Evolutionary conservation across 2,329 filamentous ascomycete genomes (phyloP), one percentile per base, ranked within the genome.

Genomic region (Graphiopsis chlorocephala): DNA sequence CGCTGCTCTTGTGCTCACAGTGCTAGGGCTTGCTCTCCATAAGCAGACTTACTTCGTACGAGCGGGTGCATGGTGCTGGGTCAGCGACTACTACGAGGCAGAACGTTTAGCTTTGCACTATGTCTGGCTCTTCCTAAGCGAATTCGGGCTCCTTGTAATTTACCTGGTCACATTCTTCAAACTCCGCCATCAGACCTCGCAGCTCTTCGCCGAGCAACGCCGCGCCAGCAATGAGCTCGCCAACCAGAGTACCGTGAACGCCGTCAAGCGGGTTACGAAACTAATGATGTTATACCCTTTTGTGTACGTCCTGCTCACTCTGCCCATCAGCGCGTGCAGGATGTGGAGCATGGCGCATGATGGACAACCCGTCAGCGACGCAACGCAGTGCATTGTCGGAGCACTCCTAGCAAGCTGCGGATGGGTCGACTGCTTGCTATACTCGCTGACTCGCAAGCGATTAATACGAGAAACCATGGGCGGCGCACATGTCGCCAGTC

Each of bases 1-100:
- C 2, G 87, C 90, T 66, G 80, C 86, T 2, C 85, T 88, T 66
- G 75, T 82, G 3, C 80, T 89, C 31, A 85, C 84, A 0, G 75
- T 85, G 2, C 76, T 88, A 23, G 86, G 80, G 0, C 76, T 83
- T 0, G 78, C 77, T 12, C 68, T 81, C 33, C 76, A 82, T 67
- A 74, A 70, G 74, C 3, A 77, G 1, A 74, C 77, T 42, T 76
- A 88, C 58, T 90, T 88, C 65, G 86, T 88, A n/a, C 81, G 87
- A 20, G 88, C 88, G 31, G 85, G 85, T 11, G 83, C 86, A 10
- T 91, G 88, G 86, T 90, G 88, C 73, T 90, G 87, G 88, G 83
- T 90, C 65, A 85, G 85, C 64, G 75, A 79, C 2, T 76, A 81
- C 17, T 85, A 85, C 68, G 79, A 83, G 48, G 73, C 77, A 2